These are phyloP conservation scores for Ogataea salicorniae DNA, from an alignment of 805 yeast genomes.

Conservation along the genomic window DNA sequence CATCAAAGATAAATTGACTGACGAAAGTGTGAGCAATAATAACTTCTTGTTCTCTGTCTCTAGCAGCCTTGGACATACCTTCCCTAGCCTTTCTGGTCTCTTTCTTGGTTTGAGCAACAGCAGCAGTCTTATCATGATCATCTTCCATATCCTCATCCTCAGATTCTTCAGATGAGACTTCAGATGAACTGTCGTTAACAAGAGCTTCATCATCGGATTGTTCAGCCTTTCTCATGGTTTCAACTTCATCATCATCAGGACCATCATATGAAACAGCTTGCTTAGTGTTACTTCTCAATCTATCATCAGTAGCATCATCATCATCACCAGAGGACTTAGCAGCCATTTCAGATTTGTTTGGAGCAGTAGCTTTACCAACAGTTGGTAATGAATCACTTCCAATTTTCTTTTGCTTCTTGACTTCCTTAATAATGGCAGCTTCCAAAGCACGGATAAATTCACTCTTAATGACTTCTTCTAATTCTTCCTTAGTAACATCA, in stretches of 20 bases:
- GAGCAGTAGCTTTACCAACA: slow-evolving; percentile 68
- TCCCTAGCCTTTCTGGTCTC: slow-evolving; percentile 14
- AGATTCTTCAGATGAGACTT: slow-evolving; percentile 29
- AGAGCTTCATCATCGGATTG: slow-evolving; percentile 66
- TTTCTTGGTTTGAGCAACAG: slow-evolving; percentile 5
- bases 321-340: slow-evolving; percentile 26
- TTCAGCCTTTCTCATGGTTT: slow-evolving; percentile 80
- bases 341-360: slow-evolving; percentile 42
- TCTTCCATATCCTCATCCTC: slow-evolving; percentile 35
- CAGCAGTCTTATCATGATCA: slow-evolving; percentile 18
- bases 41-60: slow-evolving; percentile 82
- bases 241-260: slow-evolving; percentile 93
- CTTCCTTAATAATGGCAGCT: slow-evolving; percentile 67
- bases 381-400: slow-evolving; percentile 48
- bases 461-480: slow-evolving; percentile 62
- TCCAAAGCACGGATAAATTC: slow-evolving; percentile 71
- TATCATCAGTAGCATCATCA: slow-evolving; percentile 61
- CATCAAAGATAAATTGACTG: slow-evolving; percentile 84
- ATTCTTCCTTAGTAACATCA: slow-evolving; percentile 75
- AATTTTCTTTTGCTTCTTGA: slow-evolving; percentile 68
- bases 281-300: slow-evolving; percentile 55
- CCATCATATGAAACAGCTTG: slow-evolving; percentile 91
- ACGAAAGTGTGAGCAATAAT: slow-evolving; percentile 68
- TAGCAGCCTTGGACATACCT: slow-evolving; percentile 55
- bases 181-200: slow-evolving; percentile 32